phyloP scores from a whole-genome alignment of 495 filamentous ascomycete genomes.

The Lasiosphaeriaceae sp. region DNA sequence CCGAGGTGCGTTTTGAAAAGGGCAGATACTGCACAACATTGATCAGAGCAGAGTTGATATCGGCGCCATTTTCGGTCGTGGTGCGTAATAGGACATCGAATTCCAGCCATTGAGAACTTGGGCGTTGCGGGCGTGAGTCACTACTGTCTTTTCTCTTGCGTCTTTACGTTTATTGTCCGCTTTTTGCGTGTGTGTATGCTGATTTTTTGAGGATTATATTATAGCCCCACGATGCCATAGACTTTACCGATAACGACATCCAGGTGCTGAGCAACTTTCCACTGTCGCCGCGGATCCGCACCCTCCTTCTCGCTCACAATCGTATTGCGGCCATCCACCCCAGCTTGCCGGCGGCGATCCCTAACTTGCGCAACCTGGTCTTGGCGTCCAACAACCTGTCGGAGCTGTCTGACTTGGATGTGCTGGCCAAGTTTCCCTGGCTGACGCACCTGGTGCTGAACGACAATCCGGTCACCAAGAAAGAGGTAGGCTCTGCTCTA shows the following conservation, averaged over 20 bases:
- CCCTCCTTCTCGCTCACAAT: constrained; percentile 87
- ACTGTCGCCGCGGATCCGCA: constrained; percentile 79
- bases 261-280: constrained; percentile 86
- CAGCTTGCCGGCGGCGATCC: constrained; percentile 64
- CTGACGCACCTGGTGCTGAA: constrained; percentile 77
- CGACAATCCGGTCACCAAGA: constrained; percentile 86
- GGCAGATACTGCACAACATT: constrained; percentile 89
- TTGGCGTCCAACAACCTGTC: constrained; percentile 71
- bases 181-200: too few relatives aligned
- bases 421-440: constrained; percentile 61
- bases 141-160: constrained; percentile 28
- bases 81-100: constrained; percentile 82
- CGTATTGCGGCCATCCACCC: constrained; percentile 77
- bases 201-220: too few relatives aligned
- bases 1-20: constrained; percentile 97
- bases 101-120: constrained; percentile 95
- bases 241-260: constrained; percentile 98
- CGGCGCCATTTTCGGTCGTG: constrained; percentile 39
- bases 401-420: constrained; percentile 84
- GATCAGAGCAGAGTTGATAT: constrained; percentile 77
- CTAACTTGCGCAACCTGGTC: constrained; percentile 72
- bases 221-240: constrained; percentile 83
- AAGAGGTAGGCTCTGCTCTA: constrained; percentile 72
- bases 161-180: not conserved
- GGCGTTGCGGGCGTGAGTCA: constrained; percentile 92